Percentiles rank a stretch among this genome's conserved stretches.
Evolutionary conservation across 176 grass and related monocot genomes (phyloP).

Genomic region (Chloris gayana): DNA sequence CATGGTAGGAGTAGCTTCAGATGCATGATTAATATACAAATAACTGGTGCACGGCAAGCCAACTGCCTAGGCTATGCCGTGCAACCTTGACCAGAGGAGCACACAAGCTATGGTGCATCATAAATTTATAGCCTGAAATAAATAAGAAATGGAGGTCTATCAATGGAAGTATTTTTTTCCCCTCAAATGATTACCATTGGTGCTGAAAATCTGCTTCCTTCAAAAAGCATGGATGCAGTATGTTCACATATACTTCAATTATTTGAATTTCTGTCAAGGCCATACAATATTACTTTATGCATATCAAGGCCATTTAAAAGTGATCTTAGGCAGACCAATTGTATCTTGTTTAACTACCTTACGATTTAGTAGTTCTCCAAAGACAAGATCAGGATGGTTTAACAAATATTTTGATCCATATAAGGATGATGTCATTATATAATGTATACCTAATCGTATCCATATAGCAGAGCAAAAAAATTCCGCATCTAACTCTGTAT

Average conservation of each 20-base stretch:
- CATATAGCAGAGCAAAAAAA: neutral
- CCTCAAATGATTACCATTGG: neutral
- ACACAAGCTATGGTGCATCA: neutral
- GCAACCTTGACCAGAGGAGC: neutral
- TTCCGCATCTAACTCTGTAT: no score
- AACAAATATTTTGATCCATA: conserved; percentile 1
- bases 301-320: neutral
- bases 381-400: neutral
- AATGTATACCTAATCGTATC: neutral
- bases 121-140: conserved; percentile 21
- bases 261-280: neutral
- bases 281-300: neutral
- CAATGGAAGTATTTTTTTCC: neutral
- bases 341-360: neutral
- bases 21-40: conserved; percentile 23
- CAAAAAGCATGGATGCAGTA: neutral
- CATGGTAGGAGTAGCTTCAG: neutral
- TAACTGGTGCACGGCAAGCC: conserved; percentile 34
- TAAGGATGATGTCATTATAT: neutral
- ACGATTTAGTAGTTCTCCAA: neutral
- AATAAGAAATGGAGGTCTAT: neutral
- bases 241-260: neutral
- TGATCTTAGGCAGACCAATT: neutral
- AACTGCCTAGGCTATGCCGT: neutral
- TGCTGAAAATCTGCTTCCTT: neutral